A percentile compares a stretch with the other conserved stretches of the same genome.
Evolutionary conservation across 2,329 filamentous ascomycete species (phyloP).

Genomic region (Exophiala viscosa): DNA sequence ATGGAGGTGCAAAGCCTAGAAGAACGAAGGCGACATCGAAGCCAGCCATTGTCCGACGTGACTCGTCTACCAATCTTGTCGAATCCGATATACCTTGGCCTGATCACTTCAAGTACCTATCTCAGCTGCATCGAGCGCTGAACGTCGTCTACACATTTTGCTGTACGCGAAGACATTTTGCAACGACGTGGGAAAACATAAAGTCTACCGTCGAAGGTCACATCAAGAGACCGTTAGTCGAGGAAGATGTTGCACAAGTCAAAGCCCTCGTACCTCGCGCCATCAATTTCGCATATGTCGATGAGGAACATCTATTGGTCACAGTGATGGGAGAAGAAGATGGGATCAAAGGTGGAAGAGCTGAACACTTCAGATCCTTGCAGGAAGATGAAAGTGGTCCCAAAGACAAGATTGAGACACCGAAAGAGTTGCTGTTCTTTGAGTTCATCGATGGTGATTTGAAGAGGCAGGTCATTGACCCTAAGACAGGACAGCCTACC

Average conservation of each 20-base stretch:
- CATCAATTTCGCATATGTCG: constrained; percentile 80
- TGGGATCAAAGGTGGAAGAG: constrained; percentile 57
- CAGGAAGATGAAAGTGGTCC: constrained; percentile 35
- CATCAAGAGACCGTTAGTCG: constrained; percentile 63
- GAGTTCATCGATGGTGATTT: constrained; percentile 91
- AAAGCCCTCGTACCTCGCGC: constrained; percentile 72
- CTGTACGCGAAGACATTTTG: constrained; percentile 84
- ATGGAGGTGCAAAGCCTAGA: constrained; percentile 53
- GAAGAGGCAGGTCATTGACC: constrained; percentile 70
- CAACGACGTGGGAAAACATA: constrained; percentile 87
- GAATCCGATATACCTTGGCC: constrained; percentile 66
- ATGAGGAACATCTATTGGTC: constrained; percentile 76
- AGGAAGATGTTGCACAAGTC: constrained; percentile 80
- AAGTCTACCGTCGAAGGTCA: constrained; percentile 80
- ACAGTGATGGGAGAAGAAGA: constrained; percentile 70
- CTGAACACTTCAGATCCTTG: constrained; percentile 48
- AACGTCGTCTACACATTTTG: constrained; percentile 95
- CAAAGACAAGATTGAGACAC: constrained; percentile 34
- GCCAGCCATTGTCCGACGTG: constrained; percentile 37
- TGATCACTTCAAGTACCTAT: constrained; percentile 65
- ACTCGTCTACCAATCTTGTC: constrained; percentile 47
- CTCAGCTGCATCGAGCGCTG: constrained; percentile 74
- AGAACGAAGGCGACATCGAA: constrained; percentile 40
- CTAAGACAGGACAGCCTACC: constrained; percentile 68
- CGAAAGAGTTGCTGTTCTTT: constrained; percentile 73